These are phyloP conservation scores for Exserohilum turcica DNA, from an alignment of 2,329 filamentous ascomycete genomes.

Conservation along the genomic window DNA sequence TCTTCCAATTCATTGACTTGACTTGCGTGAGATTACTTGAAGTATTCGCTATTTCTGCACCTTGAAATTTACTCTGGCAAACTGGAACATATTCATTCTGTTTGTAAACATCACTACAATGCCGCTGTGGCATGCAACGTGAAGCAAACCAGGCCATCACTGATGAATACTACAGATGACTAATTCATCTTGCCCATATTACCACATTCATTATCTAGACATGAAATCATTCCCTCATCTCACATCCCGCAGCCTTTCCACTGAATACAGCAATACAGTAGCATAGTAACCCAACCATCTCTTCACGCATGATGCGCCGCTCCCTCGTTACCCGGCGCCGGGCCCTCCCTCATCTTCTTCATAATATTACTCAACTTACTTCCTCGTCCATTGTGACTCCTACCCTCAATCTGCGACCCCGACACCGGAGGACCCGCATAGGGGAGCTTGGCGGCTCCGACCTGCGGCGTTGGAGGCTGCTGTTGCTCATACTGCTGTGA, in stretches of 20 bases:
- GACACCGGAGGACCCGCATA: conserved; percentile 29
- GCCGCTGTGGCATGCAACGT: no score
- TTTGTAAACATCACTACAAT: no score
- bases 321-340: conserved; percentile 19
- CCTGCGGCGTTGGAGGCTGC: neutral
- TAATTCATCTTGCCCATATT: no score
- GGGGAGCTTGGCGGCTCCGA: conserved; percentile 15
- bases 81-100: no score
- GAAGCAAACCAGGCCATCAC: no score
- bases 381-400: conserved; percentile 20
- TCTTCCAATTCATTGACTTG: neutral
- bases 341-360: conserved; percentile 43
- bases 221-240: neutral
- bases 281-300: neutral
- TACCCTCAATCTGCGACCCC: conserved; percentile 31
- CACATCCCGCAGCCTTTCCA: neutral
- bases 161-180: no score
- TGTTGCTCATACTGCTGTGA: conserved; percentile 11
- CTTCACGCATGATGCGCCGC: conserved; percentile 1
- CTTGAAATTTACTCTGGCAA: no score
- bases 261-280: neutral
- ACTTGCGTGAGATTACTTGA: neutral
- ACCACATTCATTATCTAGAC: neutral
- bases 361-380: conserved; percentile 40
- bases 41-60: neutral